Percentiles rank a stretch among this genome's conserved stretches.
Conservation (phyloP, 2,329 filamentous ascomycete species). For the Byssochlamys sp. region DNA sequence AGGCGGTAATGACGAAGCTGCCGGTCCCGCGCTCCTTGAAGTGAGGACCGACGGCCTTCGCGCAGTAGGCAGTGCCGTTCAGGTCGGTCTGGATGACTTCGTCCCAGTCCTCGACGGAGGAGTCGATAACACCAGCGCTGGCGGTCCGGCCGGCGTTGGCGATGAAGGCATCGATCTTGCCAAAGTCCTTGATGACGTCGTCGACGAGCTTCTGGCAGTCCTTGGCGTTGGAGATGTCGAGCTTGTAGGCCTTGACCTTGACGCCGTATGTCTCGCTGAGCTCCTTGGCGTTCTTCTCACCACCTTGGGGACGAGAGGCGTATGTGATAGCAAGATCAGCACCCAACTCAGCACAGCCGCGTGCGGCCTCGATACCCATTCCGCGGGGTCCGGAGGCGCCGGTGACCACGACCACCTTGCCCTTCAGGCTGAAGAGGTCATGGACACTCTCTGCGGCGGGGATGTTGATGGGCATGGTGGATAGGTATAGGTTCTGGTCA, state of each 20-base stretch:
- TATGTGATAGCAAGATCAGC: conserved; percentile 60
- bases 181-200: conserved; percentile 59
- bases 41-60: conserved; percentile 76
- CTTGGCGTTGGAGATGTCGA: conserved; percentile 49
- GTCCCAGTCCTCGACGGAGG: conserved; percentile 61
- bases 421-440: conserved; percentile 40
- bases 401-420: conserved; percentile 40
- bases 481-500: background rate
- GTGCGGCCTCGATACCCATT: conserved; percentile 59
- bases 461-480: conserved; percentile 30
- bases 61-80: conserved; percentile 76
- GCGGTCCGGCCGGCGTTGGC: conserved; percentile 64
- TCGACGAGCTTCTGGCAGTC: conserved; percentile 49
- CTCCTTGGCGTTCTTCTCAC: conserved; percentile 57
- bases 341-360: conserved; percentile 55
- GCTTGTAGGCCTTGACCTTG: conserved; percentile 60
- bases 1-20: conserved; percentile 58
- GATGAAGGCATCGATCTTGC: conserved; percentile 58
- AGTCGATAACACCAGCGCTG: conserved; percentile 58
- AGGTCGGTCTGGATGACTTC: conserved; percentile 77
- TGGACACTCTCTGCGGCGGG: conserved; percentile 26
- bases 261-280: conserved; percentile 51
- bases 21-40: conserved; percentile 58
- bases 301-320: conserved; percentile 51
- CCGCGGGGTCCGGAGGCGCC: conserved; percentile 52